Conservation (phyloP, 306 rosid genomes). For the Dalbergia cultrata region DNA sequence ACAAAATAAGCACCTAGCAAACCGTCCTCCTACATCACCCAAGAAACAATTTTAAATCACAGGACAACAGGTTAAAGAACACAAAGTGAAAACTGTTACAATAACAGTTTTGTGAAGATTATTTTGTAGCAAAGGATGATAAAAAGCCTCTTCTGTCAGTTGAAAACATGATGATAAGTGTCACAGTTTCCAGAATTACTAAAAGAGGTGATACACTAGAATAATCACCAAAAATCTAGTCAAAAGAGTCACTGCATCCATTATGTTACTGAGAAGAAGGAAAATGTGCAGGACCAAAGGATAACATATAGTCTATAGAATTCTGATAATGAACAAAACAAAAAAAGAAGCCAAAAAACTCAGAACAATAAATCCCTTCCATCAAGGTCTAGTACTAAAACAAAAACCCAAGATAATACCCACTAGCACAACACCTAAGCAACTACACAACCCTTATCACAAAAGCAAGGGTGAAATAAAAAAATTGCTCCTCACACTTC, state of each 20-base stretch:
- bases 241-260: neutral
- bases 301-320: neutral
- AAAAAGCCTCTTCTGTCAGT: slow-evolving; percentile 11
- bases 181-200: slow-evolving; percentile 2
- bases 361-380: too few relatives aligned
- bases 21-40: slow-evolving; percentile 71
- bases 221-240: neutral
- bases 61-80: slow-evolving; percentile 24
- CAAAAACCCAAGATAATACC: too few relatives aligned
- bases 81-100: neutral
- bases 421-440: neutral
- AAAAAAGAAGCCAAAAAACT: neutral
- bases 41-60: slow-evolving; percentile 35
- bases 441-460: neutral
- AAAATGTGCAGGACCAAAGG: too few relatives aligned
- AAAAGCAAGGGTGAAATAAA: slow-evolving; percentile 2
- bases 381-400: too few relatives aligned
- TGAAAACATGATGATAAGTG: slow-evolving; percentile 19
- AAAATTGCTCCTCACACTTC: neutral
- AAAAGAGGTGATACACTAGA: neutral
- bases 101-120: slow-evolving; percentile 9
- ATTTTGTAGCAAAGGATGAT: slow-evolving; percentile 14
- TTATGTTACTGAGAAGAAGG: neutral
- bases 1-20: slow-evolving; percentile 81
- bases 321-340: neutral